Conservation (phyloP, 768 basidiomycete genomes). For the Gelatoporia subvermispora region DNA sequence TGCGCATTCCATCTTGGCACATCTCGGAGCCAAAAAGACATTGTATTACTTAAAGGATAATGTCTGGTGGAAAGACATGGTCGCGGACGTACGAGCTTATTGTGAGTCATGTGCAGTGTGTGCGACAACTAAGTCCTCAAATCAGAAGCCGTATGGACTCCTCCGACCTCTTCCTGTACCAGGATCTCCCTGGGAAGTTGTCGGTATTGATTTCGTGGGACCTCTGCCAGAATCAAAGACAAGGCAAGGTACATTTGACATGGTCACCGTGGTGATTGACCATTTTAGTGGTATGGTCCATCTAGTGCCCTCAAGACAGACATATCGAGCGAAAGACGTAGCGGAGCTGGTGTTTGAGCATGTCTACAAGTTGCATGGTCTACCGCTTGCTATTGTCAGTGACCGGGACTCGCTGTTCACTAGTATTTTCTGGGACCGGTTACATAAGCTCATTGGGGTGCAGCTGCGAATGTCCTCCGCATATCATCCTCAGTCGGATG, state of each 20-base stretch:
- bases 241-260: constrained; percentile 18
- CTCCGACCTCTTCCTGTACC: constrained; percentile 18
- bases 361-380: constrained; percentile 35
- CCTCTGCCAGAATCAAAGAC: constrained; percentile 20
- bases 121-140: constrained; percentile 10
- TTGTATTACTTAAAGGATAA: constrained; percentile 26
- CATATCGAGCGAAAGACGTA: constrained; percentile 27
- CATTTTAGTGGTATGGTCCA: constrained; percentile 18
- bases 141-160: constrained; percentile 16
- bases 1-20: constrained; percentile 35
- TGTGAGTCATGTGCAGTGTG: constrained; percentile 22
- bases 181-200: constrained; percentile 16
- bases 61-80: constrained; percentile 36
- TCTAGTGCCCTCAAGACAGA: constrained; percentile 23
- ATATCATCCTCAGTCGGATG: constrained; percentile 42
- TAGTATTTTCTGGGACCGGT: constrained; percentile 33
- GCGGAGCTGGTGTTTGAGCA: constrained; percentile 30
- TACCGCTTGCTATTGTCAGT: constrained; percentile 34
- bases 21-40: constrained; percentile 31
- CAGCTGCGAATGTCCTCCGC: constrained; percentile 33
- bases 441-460: constrained; percentile 26
- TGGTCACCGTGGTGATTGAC: constrained; percentile 20
- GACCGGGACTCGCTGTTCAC: constrained; percentile 40
- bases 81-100: constrained; percentile 16
- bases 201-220: constrained; percentile 24